Evolutionary conservation across 495 filamentous ascomycete species (phyloP).

Genomic region (Penicillium cosmopolitanum): DNA sequence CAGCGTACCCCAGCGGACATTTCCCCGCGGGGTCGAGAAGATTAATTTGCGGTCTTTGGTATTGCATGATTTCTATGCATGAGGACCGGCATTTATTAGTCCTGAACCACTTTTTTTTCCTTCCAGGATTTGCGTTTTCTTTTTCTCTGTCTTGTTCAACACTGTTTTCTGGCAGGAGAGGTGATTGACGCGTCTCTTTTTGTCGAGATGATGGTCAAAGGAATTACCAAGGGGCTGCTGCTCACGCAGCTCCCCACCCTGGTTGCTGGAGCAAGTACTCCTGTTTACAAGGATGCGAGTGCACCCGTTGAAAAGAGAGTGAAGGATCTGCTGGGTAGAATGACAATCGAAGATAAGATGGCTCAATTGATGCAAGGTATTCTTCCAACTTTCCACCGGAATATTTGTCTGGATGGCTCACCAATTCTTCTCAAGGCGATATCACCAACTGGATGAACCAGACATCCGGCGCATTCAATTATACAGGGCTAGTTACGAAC

Average conservation of each 20-base stretch:
- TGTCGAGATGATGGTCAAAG: constrained; percentile 28
- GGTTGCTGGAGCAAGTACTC: constrained; percentile 22
- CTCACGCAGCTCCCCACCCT: constrained; percentile 34
- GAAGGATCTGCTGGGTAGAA: constrained; percentile 63
- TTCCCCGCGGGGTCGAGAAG: constrained; percentile 15
- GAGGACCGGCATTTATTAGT: not conserved
- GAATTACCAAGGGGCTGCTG: constrained; percentile 33
- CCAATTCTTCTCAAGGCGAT: constrained; percentile 48
- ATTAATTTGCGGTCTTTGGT: not conserved
- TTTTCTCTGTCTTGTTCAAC: not conserved
- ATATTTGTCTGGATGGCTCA: not conserved
- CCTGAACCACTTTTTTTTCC: not conserved
- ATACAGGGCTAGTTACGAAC: constrained; percentile 63
- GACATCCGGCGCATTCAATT: constrained; percentile 61
- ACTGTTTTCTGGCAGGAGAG: not conserved
- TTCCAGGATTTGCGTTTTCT: not conserved
- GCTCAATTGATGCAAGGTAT: constrained; percentile 65
- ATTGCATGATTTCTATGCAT: constrained; percentile 11
- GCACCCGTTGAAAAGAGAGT: constrained; percentile 64
- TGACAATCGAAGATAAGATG: constrained; percentile 73
- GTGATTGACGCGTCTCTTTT: not conserved
- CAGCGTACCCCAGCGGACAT: not conserved
- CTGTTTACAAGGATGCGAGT: constrained; percentile 64
- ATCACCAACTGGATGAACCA: constrained; percentile 71
- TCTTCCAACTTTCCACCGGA: not conserved